Percentiles rank a stretch among this genome's conserved stretches.
These are phyloP conservation scores for Huntiella abstrusa DNA, from an alignment of 2,329 filamentous ascomycete genomes.

Conservation along the genomic window DNA sequence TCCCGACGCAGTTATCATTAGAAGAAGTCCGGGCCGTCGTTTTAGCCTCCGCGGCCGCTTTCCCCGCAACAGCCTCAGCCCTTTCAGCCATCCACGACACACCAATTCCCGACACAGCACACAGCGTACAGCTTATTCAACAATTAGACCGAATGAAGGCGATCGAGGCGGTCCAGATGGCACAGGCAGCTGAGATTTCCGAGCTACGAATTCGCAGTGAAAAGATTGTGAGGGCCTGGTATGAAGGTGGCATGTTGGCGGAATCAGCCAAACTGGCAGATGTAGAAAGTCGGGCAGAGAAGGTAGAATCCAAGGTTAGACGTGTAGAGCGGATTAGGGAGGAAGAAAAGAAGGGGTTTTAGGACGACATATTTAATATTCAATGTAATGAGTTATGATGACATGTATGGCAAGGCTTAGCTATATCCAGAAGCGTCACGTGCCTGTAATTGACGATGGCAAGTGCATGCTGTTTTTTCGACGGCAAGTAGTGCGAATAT, in stretches of 20 bases:
- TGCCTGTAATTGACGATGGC: no score
- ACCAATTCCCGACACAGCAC: slow-evolving; percentile 34
- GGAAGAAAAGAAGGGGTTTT: slow-evolving; percentile 21
- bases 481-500: no score
- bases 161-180: slow-evolving; percentile 38
- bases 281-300: slow-evolving; percentile 47
- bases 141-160: slow-evolving; percentile 44
- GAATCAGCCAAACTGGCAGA: slow-evolving; percentile 51
- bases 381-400: no score
- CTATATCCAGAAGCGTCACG: no score
- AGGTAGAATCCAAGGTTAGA: slow-evolving; percentile 45
- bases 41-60: slow-evolving; percentile 36
- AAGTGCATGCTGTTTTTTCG: no score
- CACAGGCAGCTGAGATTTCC: slow-evolving; percentile 43
- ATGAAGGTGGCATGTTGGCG: slow-evolving; percentile 50
- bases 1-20: slow-evolving; percentile 31
- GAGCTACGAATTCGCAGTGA: slow-evolving; percentile 46
- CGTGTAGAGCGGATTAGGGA: slow-evolving; percentile 42
- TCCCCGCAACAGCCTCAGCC: slow-evolving; percentile 35
- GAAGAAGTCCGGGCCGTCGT: slow-evolving; percentile 35
- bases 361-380: no score
- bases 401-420: no score
- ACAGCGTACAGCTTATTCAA: slow-evolving; percentile 36
- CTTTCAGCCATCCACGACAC: slow-evolving; percentile 38
- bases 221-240: slow-evolving; percentile 47